phyloP scores from a whole-genome alignment of 1,139 yeast species.

The Yamadazyma triangularis region DNA sequence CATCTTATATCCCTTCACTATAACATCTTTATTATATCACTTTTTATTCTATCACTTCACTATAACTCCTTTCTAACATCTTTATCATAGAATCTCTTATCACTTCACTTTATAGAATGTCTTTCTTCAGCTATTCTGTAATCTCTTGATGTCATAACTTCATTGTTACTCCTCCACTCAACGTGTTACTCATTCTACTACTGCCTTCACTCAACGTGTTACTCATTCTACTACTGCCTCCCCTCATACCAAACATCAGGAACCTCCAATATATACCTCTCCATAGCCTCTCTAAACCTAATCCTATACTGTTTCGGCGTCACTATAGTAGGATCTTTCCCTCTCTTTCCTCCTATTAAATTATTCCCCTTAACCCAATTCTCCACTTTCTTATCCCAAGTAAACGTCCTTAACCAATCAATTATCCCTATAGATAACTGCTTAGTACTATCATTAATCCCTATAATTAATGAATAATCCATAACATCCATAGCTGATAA shows the following conservation, averaged over 20 bases:
- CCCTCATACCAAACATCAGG: conserved; percentile 81
- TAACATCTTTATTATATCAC: too few species aligned
- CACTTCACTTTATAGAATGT: too few species aligned
- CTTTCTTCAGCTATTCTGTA: too few species aligned
- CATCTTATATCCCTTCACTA: too few species aligned
- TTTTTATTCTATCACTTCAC: too few species aligned
- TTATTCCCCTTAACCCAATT: conserved; percentile 97
- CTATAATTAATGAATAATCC: conserved; percentile 96
- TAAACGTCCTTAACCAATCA: conserved; percentile 91
- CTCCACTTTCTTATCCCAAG: conserved; percentile 98
- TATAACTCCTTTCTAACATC: too few species aligned
- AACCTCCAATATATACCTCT: conserved; percentile 86
- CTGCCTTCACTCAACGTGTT: too few species aligned
- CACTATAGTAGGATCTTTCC: conserved; percentile 96
- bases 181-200: too few species aligned
- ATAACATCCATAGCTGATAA: conserved; percentile 96
- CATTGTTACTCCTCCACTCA: too few species aligned
- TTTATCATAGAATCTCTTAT: too few species aligned
- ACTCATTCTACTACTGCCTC: not conserved
- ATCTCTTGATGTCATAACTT: too few species aligned
- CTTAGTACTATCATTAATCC: conserved; percentile 63
- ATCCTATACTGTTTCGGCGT: conserved; percentile 94
- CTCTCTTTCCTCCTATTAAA: conserved; percentile 68
- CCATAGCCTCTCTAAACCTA: conserved; percentile 97
- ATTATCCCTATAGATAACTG: conserved; percentile 88